These are phyloP conservation scores for Microthyrium microscopicum DNA, from an alignment of 2,329 filamentous ascomycete species.

Conservation along the genomic window DNA sequence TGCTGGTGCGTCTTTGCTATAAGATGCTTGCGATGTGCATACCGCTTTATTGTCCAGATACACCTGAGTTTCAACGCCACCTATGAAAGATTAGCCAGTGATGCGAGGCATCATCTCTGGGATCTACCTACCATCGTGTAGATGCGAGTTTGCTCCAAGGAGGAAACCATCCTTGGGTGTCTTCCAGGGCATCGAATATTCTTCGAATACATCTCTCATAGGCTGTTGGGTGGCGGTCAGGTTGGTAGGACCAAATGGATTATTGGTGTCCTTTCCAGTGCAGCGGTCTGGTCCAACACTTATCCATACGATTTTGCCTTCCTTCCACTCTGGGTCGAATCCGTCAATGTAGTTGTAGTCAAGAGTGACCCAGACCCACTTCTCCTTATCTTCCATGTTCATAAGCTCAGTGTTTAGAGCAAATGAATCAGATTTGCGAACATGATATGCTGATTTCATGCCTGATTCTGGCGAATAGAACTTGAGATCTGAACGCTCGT, in stretches of 20 bases:
- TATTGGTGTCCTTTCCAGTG: background rate
- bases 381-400: constrained; percentile 6
- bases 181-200: constrained; percentile 5
- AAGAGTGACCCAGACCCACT: constrained; percentile 6
- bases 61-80: constrained; percentile 1
- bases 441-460: constrained; percentile 6
- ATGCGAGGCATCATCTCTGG: no score
- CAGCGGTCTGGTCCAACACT: constrained; percentile 1
- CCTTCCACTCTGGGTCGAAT: constrained; percentile 2
- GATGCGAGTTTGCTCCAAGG: background rate
- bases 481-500: constrained; percentile 1
- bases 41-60: constrained; percentile 2
- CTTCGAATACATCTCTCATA: background rate
- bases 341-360: constrained; percentile 1
- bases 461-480: background rate
- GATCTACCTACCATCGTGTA: no score
- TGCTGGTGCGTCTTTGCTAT: background rate
- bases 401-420: constrained; percentile 5
- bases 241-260: constrained; percentile 1
- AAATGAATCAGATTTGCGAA: background rate
- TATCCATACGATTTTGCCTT: constrained; percentile 4
- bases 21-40: background rate
- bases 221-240: background rate
- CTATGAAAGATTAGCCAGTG: no score
- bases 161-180: background rate